These are phyloP conservation scores for Kentomonas sorsogonicus DNA, from an alignment of 208 protist species.

Conservation along the genomic window DNA sequence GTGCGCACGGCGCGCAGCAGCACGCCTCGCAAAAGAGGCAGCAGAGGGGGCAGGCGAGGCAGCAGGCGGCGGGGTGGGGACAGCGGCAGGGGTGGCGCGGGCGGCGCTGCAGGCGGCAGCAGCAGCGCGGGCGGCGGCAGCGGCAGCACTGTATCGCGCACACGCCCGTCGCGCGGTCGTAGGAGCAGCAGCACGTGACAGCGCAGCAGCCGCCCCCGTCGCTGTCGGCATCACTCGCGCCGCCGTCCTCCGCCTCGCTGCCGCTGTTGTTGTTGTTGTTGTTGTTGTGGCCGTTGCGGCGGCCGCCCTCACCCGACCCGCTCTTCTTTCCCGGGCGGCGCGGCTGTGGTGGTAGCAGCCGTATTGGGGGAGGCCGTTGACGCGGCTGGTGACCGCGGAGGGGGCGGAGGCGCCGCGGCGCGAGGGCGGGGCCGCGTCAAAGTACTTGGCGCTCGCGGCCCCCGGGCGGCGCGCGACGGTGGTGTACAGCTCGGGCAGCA, in stretches of 20 bases:
- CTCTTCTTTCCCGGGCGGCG: no score
- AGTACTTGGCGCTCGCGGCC: neutral
- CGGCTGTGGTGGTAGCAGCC: constrained; percentile 15
- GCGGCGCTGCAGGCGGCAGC: no score
- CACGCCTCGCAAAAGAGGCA: constrained; percentile 38
- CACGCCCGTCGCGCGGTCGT: no score
- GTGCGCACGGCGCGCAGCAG: constrained; percentile 40
- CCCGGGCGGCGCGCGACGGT: constrained; percentile 11
- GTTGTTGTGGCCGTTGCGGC: neutral
- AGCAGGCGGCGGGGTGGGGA: constrained; percentile 24
- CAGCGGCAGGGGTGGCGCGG: constrained; percentile 22
- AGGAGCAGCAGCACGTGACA: constrained; percentile 8
- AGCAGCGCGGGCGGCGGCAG: neutral
- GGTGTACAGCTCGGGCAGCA: constrained; percentile 48
- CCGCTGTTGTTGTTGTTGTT: neutral
- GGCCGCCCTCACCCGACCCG: no score
- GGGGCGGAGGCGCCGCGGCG: constrained; percentile 1
- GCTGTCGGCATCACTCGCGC: neutral
- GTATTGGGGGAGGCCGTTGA: constrained; percentile 23
- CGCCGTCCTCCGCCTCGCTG: no score
- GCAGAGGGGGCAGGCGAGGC: constrained; percentile 22
- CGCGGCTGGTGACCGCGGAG: constrained; percentile 9
- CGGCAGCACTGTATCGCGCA: constrained; percentile 8
- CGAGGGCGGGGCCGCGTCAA: neutral
- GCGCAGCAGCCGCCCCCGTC: constrained; percentile 24